Evolutionary conservation across 441 rosid species (phyloP), one percentile per base, ranked within the genome.

Genomic region (Kokia cookei): DNA sequence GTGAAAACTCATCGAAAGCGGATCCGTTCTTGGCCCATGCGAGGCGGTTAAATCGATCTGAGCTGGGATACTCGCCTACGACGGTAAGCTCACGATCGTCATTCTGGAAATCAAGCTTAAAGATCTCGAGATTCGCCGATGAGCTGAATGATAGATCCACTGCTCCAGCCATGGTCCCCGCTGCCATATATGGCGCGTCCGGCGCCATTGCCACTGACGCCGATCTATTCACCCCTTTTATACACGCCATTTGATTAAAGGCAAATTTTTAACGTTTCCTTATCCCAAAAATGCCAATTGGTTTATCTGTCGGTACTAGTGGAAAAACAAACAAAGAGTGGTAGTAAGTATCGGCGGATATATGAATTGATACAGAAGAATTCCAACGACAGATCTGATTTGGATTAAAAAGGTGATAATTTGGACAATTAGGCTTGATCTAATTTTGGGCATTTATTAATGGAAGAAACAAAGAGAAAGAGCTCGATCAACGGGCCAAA

Each of bases 81-180:
- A 90, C 84, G 11, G 89, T 84, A 75, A 94, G 86, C 61, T 94
- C 95, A 43, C 69, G 93, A 85, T 94, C 94, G 45, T 92, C 97
- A 2, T 94, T 92, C 83, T 94, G 98, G 77, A 96, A 96, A 79
- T 96, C 98, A 42, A 96, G 85, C 84, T 91, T 86, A 77, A 96
- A 96, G 86, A 96, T 92, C 93, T 96, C 99, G 66, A 96, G 90
- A 67, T 79, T 88, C n/a, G 98, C 98, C 22, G 97, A 89, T 10
- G 98, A 94, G 77, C 98, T 96, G 79, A 94, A 94, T 12, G 97
- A 91, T 71, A 86, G 88, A 90, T 96, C 99, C 79, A 94, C 98
- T 13, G 97, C 99, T 50, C 97, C 98, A 9, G 98, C 99, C 99
- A 94, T 92, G 72, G 99, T 96, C 15, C 99, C 99, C 29, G 98